phyloP scores from a whole-genome alignment of 176 grass and related monocot genomes.

The Avena eriantha region DNA sequence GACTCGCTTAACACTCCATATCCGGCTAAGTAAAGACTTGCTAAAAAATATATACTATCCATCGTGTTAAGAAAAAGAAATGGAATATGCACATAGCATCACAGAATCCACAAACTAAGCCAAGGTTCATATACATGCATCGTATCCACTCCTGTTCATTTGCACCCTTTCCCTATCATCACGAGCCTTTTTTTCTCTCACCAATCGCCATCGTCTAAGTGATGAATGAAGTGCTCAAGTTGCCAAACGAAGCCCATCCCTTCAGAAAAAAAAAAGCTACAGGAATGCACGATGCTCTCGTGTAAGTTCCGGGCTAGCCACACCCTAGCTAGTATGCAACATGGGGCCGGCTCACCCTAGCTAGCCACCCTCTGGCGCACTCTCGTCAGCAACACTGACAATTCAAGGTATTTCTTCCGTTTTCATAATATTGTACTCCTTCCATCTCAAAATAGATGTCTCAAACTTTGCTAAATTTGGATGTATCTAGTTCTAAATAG shows the following conservation, averaged over 20 bases:
- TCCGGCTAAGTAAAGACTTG: not conserved
- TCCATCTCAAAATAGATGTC: too few species aligned
- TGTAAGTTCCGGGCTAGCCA: constrained; percentile 30
- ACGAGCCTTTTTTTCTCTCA: not conserved
- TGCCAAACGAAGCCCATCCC: not conserved
- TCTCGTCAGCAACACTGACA: too few species aligned
- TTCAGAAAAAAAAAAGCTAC: not conserved
- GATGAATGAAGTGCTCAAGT: constrained; percentile 42
- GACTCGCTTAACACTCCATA: not conserved
- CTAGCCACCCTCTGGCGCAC: too few species aligned
- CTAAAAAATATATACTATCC: too few species aligned
- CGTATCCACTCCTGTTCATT: not conserved
- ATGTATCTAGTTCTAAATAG: too few species aligned
- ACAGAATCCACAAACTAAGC: not conserved
- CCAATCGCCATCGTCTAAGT: not conserved
- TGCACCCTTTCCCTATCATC: not conserved
- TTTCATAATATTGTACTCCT: too few species aligned
- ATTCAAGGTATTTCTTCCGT: too few species aligned
- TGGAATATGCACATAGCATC: not conserved
- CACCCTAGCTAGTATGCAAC: not conserved
- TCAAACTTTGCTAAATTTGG: too few species aligned
- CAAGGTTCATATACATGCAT: too few species aligned
- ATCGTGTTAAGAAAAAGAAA: too few species aligned
- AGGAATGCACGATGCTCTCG: constrained; percentile 46
- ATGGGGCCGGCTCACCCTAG: too few species aligned